Percentiles rank a stretch among this genome's conserved stretches.
These are phyloP conservation scores for Trifolium repens DNA, from an alignment of 306 rosid species.

Conservation along the genomic window DNA sequence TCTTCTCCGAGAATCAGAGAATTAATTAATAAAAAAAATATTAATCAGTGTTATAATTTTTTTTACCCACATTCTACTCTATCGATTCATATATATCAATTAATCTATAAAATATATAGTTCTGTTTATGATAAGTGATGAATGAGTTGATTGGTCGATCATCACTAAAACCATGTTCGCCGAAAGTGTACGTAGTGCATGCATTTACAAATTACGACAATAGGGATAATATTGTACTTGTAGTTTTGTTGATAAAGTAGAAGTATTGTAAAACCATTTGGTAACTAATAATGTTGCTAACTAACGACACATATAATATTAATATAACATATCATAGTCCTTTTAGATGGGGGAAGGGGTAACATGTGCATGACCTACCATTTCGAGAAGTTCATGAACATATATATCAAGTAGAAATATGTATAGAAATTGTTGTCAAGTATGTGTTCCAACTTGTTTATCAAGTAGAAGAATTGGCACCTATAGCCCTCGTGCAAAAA, in stretches of 20 bases:
- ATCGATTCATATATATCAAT: no score
- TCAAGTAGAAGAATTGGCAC: background rate
- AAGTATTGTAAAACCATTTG: background rate
- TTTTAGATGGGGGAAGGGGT: conserved; percentile 1
- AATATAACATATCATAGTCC: conserved; percentile 22
- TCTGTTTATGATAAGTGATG: no score
- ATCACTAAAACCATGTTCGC: background rate
- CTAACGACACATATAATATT: conserved; percentile 36
- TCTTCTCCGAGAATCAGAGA: no score
- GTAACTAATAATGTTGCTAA: background rate
- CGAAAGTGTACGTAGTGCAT: background rate
- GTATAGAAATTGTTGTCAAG: background rate
- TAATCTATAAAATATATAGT: no score
- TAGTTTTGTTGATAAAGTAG: background rate
- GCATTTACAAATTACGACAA: background rate
- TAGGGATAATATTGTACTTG: background rate
- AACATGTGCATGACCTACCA: conserved; percentile 22
- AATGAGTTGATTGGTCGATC: no score
- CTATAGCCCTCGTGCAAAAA: no score
- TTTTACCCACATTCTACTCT: no score
- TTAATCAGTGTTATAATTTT: no score
- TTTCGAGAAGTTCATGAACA: conserved; percentile 7
- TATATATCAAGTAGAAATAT: background rate
- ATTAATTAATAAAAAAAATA: no score
- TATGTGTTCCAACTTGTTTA: background rate